These are phyloP conservation scores for Vittaforma corneae DNA, from an alignment of 371 early-diverging fungal species.

Conservation along the genomic window DNA sequence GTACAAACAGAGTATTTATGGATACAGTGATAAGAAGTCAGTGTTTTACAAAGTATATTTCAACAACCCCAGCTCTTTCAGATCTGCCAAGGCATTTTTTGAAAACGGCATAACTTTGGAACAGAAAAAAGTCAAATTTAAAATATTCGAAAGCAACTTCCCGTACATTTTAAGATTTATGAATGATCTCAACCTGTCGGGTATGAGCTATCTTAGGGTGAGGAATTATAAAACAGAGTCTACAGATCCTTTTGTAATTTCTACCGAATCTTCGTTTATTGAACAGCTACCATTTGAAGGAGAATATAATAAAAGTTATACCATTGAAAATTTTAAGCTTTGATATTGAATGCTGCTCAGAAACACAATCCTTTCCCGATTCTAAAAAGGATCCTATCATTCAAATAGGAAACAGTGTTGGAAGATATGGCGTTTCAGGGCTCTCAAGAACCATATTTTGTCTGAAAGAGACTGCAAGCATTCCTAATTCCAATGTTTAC, in stretches of 20 bases:
- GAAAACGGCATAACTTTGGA: conserved; percentile 26
- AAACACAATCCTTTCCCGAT: conserved; percentile 88
- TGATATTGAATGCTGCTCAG: conserved; percentile 95
- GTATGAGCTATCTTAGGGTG: conserved; percentile 65
- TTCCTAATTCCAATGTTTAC: conserved; percentile 77
- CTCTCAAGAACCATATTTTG: conserved; percentile 79
- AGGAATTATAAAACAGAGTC: conserved; percentile 29
- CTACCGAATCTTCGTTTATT: conserved; percentile 62
- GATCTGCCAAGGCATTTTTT: conserved; percentile 57
- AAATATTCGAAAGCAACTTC: conserved; percentile 79
- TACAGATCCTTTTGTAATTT: conserved; percentile 74
- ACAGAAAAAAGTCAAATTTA: conserved; percentile 33
- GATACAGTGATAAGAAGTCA: conserved; percentile 58
- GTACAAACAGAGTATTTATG: conserved; percentile 68
- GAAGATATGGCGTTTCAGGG: conserved; percentile 74
- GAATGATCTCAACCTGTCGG: conserved; percentile 81
- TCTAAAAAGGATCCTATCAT: conserved; percentile 87
- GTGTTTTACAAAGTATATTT: conserved; percentile 60
- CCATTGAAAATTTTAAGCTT: conserved; percentile 87
- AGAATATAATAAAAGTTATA: conserved; percentile 79
- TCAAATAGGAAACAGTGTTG: conserved; percentile 84
- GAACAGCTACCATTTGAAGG: conserved; percentile 74
- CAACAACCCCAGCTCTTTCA: conserved; percentile 54
- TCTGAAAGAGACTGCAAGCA: conserved; percentile 71
- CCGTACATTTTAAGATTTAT: conserved; percentile 81